These are phyloP conservation scores for Lodderomyces elongisporus DNA, from an alignment of 1,139 yeast genomes.

Conservation along the genomic window DNA sequence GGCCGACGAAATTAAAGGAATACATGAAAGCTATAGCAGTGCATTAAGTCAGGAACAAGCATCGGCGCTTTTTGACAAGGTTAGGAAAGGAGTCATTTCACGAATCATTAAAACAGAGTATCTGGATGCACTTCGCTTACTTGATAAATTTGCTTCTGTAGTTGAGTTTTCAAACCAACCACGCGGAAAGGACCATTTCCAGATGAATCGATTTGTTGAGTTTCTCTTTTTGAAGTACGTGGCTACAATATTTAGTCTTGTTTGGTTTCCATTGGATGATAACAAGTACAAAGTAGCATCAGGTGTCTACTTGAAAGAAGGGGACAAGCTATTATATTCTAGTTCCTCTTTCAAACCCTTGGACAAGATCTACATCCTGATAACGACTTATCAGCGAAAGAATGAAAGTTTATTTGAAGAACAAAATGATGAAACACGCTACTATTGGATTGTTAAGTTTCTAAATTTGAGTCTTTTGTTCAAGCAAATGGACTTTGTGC, in stretches of 20 bases:
- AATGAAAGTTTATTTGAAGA: conserved; percentile 15
- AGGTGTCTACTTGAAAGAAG: conserved; percentile 6
- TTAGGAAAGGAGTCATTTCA: conserved; percentile 9
- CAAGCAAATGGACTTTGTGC: conserved; percentile 21
- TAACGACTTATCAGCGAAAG: conserved; percentile 19
- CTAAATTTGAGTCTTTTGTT: conserved; percentile 21
- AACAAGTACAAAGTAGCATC: conserved; percentile 4
- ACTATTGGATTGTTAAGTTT: conserved; percentile 20
- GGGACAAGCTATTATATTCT: conserved; percentile 7
- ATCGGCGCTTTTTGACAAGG: conserved; percentile 7
- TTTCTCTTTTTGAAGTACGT: conserved; percentile 22
- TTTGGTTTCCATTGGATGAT: conserved; percentile 19
- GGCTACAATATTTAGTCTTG: conserved; percentile 16
- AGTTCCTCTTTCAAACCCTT: conserved; percentile 14
- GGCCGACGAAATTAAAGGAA: conserved; percentile 2
- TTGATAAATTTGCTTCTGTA: conserved; percentile 17
- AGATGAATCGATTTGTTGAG: conserved; percentile 22
- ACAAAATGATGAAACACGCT: conserved; percentile 16
- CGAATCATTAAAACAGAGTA: conserved; percentile 18
- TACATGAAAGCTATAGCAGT: conserved; percentile 2
- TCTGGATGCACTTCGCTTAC: conserved; percentile 16
- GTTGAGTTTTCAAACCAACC: conserved; percentile 25
- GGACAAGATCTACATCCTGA: conserved; percentile 19
- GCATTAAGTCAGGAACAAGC: conserved; percentile 3
- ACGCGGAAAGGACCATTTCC: conserved; percentile 16